Evolutionary conservation across 495 filamentous ascomycete species (phyloP).

Genomic region (Penicillium malachiteum): DNA sequence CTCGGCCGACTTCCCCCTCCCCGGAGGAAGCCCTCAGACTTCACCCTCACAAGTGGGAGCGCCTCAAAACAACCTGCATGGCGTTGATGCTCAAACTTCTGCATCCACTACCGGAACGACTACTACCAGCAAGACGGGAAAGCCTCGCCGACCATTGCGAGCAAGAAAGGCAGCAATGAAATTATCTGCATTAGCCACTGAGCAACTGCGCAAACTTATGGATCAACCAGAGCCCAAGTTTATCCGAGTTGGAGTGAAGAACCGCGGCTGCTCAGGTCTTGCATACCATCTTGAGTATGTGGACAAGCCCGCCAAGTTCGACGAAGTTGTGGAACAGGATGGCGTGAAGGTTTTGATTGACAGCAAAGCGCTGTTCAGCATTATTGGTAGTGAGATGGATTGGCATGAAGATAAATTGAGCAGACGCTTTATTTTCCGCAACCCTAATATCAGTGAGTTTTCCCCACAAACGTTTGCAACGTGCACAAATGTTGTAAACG

Average conservation of each 20-base stretch:
- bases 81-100: constrained; percentile 63
- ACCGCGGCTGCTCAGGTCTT: constrained; percentile 91
- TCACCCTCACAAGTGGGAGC: constrained; percentile 18
- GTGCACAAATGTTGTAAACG: no score
- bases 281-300: constrained; percentile 97
- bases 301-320: constrained; percentile 80
- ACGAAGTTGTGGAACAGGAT: constrained; percentile 93
- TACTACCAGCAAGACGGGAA: constrained; percentile 33
- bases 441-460: constrained; percentile 95
- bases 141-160: constrained; percentile 65
- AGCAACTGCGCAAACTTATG: constrained; percentile 71
- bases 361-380: constrained; percentile 94
- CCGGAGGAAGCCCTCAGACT: constrained; percentile 22
- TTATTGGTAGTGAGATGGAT: constrained; percentile 99
- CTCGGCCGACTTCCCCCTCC: constrained; percentile 45
- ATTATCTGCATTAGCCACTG: constrained; percentile 72
- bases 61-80: constrained; percentile 43
- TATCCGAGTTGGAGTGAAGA: constrained; percentile 91
- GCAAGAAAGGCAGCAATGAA: constrained; percentile 90
- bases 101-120: constrained; percentile 34
- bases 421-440: constrained; percentile 86
- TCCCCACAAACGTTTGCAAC: neutral
- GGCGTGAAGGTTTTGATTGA: constrained; percentile 95
- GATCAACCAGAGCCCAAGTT: constrained; percentile 82
- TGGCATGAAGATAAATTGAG: constrained; percentile 96